A percentile compares a stretch with the other conserved stretches of the same genome.
phyloP scores from a whole-genome alignment of 306 rosid species.

The Carpinus fangiana region DNA sequence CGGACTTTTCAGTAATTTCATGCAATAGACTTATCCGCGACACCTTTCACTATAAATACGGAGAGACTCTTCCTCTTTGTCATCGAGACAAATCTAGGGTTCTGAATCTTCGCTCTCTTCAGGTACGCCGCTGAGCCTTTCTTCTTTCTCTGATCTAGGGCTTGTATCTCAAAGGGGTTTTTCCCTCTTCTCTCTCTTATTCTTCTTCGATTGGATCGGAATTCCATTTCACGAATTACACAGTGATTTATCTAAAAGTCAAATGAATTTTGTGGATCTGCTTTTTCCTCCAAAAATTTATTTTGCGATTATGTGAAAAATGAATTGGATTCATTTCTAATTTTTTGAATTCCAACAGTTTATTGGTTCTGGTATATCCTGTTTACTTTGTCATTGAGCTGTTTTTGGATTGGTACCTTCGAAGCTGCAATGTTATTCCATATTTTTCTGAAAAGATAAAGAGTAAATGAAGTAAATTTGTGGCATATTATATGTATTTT shows the following conservation, averaged over 20 bases:
- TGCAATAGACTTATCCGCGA: slow-evolving; percentile 12
- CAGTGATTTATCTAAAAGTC: background rate
- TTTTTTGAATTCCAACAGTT: no score
- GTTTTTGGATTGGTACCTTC: background rate
- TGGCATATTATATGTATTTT: background rate
- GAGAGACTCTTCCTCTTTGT: background rate
- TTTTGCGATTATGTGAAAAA: background rate
- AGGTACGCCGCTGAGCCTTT: slow-evolving; percentile 32
- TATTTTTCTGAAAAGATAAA: background rate
- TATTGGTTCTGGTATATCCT: no score
- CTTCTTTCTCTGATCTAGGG: background rate
- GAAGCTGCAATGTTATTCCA: background rate
- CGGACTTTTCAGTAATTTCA: background rate
- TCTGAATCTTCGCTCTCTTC: slow-evolving; percentile 16
- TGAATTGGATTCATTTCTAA: background rate
- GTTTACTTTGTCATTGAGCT: no score
- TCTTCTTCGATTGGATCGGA: background rate
- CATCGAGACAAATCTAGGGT: slow-evolving; percentile 40
- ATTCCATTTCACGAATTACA: background rate
- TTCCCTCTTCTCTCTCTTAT: background rate
- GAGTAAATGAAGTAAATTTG: background rate
- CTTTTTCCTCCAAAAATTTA: background rate
- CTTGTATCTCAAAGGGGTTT: background rate
- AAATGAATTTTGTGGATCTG: background rate
- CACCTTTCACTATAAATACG: background rate